Base-by-base conservation (phyloP, 2,329 filamentous ascomycete genomes). In the Hymenoscyphus linearis region DNA sequence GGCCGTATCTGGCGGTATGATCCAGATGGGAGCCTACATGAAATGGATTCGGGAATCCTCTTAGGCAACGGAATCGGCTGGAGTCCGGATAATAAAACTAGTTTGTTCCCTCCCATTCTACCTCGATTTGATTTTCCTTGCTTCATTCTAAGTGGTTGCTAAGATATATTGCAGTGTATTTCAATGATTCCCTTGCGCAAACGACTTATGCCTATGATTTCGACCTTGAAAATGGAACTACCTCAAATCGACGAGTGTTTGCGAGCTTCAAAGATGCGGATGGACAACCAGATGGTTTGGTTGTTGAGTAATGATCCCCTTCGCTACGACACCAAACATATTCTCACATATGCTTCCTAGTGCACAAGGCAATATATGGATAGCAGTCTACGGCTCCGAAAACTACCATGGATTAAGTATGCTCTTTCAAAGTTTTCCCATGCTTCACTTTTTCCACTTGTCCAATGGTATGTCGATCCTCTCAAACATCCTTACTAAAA, bases 251-350 rank as follows among this genome's bases (percentile, higher is more conserved):
- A 50, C 67, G 71, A 4, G 44, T 70, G 64, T 5, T 69, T 60
- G 58, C 55, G n/a, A 55, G 72, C 16, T 60, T 60, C 44, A 47
- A n/a, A 10, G 59, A 44, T 3, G 52, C 59, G 4, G 54, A 25
- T 12, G 36, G 68, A 14, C 72, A 75, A 60, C 73, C 73, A 2
- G 73, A 75, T 64, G 73, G 74, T 2, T 73, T 75, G 71, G 72
- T 75, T 9, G 62, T 74, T 12, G 74, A 75, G 73, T 75, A 64
- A 59, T 47, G 40, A n/a, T 12, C 12, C 18, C 18, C 9, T 47
- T 18, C 12, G 5, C 12, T 25, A 22, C n/a, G 6, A 31, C 40
- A 25, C 10, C 22, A 47, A 12, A n/a, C 7, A 4, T 10, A 10
- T 3, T 47, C 1, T 47, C 10, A 44, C 2, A 1, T 1, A 25